Evolutionary conservation across 176 grass and related monocot genomes (phyloP), one percentile per base, ranked within the genome.

Genomic region (Oryza meridionalis): DNA sequence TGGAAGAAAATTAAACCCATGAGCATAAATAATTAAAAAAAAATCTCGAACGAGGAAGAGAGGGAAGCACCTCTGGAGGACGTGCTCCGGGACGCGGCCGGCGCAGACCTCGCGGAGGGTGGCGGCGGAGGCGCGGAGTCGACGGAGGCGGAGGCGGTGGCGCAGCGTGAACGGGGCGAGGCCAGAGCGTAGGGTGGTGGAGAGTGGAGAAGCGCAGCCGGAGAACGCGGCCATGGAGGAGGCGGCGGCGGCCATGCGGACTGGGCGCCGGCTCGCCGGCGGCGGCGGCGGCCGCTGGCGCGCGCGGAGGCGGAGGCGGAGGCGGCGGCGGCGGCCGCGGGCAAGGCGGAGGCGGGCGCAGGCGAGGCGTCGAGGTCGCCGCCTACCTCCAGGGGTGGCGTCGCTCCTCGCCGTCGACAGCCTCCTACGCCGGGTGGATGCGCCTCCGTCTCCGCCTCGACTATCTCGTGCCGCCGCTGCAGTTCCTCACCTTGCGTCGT

Each of bases 71-170:
- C 95, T 94, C 81, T 79, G 83, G n/a, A 94, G 70, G 59, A 97
- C 80, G 84, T 85, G 90, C 5, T 91, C 90, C 2, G 90, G 95
- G 17, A 97, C 90, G 70, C 80, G 85, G 50, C 88, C 88, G 51
- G 44, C 49, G 72, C 95, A 97, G 66, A 94, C 72, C 86, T 93
- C 88, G 29, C 90, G 88, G 62, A 97, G 90, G 31, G 88, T 91
- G 82, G 73, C 55, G 73, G 72, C 38, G 75, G 25, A 22, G 43
- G 78, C 40, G 59, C 64, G 84, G 74, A 29, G 86, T 16, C 51
- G 38, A 8, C 38, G 38, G 38, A 40, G 38, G 70, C 15, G 63
- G 46, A 19, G 67, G 35, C 43, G 64, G 11, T n/a, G 25, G 73
- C 45, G 79, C 11, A 7, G 19, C 13, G 79, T 33, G 65, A 29